Evolutionary conservation across 2,329 filamentous ascomycete genomes (phyloP).

Genomic region (Claviceps cyperi): DNA sequence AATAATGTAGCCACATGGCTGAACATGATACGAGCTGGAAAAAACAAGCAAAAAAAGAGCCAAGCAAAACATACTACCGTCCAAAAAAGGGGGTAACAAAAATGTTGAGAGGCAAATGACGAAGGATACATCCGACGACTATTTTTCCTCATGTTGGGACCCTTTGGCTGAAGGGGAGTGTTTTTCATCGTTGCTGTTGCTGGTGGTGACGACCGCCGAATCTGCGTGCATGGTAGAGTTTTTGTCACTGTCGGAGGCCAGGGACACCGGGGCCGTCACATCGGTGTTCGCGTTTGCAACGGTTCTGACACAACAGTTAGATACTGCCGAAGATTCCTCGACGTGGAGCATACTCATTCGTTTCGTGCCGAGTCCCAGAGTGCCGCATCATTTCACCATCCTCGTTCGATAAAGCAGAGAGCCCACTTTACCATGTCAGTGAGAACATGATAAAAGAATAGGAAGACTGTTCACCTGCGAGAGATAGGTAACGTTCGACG

Average conservation of each 20-base stretch:
- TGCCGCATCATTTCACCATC: conserved; percentile 15
- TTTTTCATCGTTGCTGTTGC: conserved; percentile 26
- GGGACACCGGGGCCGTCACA: conserved; percentile 24
- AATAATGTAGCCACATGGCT: conserved; percentile 7
- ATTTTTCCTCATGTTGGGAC: conserved; percentile 20
- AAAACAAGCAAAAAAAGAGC: conserved; percentile 5
- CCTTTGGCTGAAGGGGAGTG: conserved; percentile 34
- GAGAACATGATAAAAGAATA: background rate
- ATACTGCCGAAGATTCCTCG: conserved; percentile 13
- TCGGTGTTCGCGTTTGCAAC: conserved; percentile 25
- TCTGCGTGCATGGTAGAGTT: conserved; percentile 40
- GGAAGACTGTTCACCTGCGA: conserved; percentile 16
- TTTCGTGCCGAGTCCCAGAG: conserved; percentile 19
- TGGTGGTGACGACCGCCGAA: conserved; percentile 22
- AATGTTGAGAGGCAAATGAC: background rate
- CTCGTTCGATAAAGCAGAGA: conserved; percentile 16
- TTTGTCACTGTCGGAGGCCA: conserved; percentile 37
- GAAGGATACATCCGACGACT: conserved; percentile 8
- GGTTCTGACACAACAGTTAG: conserved; percentile 23
- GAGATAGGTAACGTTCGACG: conserved; percentile 17
- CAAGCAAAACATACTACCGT: conserved; percentile 7
- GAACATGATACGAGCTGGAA: conserved; percentile 7
- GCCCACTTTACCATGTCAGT: conserved; percentile 10
- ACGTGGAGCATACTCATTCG: conserved; percentile 22
- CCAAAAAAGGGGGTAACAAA: conserved; percentile 1